phyloP scores from a whole-genome alignment of 2,329 filamentous ascomycete genomes.

The Colletotrichum sidae region DNA sequence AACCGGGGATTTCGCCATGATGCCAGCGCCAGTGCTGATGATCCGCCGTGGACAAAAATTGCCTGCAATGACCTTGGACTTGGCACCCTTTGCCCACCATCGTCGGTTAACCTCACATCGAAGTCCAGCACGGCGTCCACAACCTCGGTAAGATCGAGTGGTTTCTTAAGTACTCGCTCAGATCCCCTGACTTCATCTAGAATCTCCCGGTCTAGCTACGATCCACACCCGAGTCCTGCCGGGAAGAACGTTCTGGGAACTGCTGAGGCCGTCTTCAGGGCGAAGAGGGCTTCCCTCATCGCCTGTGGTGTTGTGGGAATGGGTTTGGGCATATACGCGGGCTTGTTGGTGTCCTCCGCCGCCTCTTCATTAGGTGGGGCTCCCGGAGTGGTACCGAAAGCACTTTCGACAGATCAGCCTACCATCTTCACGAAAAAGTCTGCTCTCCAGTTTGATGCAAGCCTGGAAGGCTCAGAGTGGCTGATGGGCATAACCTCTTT shows the following conservation, averaged over 20 bases:
- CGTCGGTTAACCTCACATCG: no score
- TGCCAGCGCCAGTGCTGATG: no score
- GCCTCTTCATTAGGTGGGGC: not conserved
- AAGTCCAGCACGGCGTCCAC: no score
- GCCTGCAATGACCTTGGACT: no score
- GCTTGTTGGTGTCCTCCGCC: conserved; percentile 31
- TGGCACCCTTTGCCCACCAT: no score
- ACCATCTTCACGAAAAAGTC: conserved; percentile 57
- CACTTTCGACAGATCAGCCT: conserved; percentile 60
- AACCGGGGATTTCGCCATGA: no score
- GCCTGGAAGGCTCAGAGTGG: conserved; percentile 68
- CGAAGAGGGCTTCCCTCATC: conserved; percentile 29
- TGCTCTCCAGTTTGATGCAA: conserved; percentile 68
- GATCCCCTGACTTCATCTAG: not conserved
- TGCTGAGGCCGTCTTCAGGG: conserved; percentile 33
- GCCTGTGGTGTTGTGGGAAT: conserved; percentile 33
- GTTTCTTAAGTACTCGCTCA: not conserved
- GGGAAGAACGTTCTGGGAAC: conserved; percentile 14
- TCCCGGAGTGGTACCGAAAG: conserved; percentile 45
- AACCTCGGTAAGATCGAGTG: no score
- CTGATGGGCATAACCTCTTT: conserved; percentile 66
- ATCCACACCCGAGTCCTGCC: not conserved
- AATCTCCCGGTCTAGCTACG: not conserved
- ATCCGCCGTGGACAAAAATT: no score
- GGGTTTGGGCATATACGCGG: conserved; percentile 32